Conservation (phyloP, 1,284 basidiomycete species). For the Microbotryum lychnidis-dioicae region DNA sequence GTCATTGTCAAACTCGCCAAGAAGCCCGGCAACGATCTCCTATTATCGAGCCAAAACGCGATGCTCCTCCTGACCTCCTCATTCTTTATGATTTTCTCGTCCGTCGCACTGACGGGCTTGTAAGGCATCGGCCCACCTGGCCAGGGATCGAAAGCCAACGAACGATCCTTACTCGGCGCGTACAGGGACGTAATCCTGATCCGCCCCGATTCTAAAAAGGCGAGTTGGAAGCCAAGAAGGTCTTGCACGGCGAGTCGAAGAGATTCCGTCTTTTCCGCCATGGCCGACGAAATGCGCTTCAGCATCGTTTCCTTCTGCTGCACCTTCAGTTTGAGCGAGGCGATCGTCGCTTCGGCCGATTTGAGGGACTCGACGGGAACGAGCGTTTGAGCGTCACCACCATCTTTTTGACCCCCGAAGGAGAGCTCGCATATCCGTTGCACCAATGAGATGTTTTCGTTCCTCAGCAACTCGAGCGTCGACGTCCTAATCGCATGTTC, state of each 20-base stretch:
- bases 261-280: conserved; percentile 63
- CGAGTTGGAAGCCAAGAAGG: conserved; percentile 73
- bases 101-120: conserved; percentile 28
- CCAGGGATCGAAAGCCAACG: conserved; percentile 33
- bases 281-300: conserved; percentile 45
- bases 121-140: conserved; percentile 28
- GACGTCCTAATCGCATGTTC: conserved; percentile 62
- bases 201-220: conserved; percentile 73
- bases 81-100: conserved; percentile 28
- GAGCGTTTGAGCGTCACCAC: conserved; percentile 34
- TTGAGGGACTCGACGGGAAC: conserved; percentile 46
- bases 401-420: background rate
- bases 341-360: conserved; percentile 49
- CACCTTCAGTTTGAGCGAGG: conserved; percentile 49
- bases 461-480: conserved; percentile 58
- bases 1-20: conserved; percentile 33
- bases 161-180: conserved; percentile 43
- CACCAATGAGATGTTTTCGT: conserved; percentile 63
- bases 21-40: conserved; percentile 30
- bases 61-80: conserved; percentile 26
- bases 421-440: conserved; percentile 37
- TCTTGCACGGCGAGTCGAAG: conserved; percentile 70
- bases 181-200: conserved; percentile 73
- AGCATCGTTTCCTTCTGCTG: conserved; percentile 56
- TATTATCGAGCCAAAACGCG: conserved; percentile 32